Evolutionary conservation across 805 yeast genomes (phyloP).

Genomic region (Candida sakaeoensis): DNA sequence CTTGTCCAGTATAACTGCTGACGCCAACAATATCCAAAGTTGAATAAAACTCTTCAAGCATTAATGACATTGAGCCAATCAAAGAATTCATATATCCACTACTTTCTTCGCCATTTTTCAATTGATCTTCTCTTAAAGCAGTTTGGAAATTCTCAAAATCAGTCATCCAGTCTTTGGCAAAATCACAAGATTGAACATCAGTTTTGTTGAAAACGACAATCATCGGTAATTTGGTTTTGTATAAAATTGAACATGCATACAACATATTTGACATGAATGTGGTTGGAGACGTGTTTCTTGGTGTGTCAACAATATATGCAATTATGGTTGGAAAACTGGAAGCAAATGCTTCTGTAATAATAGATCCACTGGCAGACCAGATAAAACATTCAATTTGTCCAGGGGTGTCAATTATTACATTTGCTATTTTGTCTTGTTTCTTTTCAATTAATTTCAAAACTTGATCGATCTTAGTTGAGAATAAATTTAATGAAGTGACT

Average conservation of each 20-base stretch:
- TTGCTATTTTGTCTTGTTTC: conserved; percentile 51
- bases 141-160: conserved; percentile 90
- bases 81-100: conserved; percentile 93
- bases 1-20: conserved; percentile 89
- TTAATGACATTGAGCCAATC: conserved; percentile 90
- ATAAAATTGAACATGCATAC: conserved; percentile 94
- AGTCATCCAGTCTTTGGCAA: conserved; percentile 95
- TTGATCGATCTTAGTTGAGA: conserved; percentile 94
- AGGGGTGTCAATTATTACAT: conserved; percentile 92
- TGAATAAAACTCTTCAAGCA: conserved; percentile 94
- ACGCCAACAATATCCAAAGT: conserved; percentile 91
- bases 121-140: conserved; percentile 67
- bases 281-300: conserved; percentile 89
- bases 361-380: conserved; percentile 97
- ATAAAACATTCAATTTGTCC: conserved; percentile 98
- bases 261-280: conserved; percentile 98
- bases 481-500: conserved; percentile 88
- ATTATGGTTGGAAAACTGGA: conserved; percentile 92
- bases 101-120: conserved; percentile 52
- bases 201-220: conserved; percentile 93
- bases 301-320: conserved; percentile 95
- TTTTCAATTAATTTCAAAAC: conserved; percentile 83
- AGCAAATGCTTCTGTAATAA: conserved; percentile 94
- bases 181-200: conserved; percentile 78
- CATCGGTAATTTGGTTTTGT: conserved; percentile 96